Conservation (phyloP, 805 yeast species). For the Candida orba region DNA sequence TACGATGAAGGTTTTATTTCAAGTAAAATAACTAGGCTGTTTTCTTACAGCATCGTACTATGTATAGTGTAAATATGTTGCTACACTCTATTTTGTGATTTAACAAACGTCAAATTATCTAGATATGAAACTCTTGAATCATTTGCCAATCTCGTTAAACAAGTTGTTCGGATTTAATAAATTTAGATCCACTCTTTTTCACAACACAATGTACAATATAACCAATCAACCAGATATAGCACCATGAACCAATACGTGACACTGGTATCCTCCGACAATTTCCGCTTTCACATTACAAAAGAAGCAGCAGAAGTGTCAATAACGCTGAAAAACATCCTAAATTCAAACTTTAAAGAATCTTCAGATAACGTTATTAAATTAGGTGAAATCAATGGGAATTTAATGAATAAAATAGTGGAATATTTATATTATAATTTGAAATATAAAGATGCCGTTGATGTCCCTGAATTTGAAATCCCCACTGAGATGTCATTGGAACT, state of each 20-base stretch:
- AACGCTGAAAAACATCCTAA: conserved; percentile 51
- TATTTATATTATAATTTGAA: conserved; percentile 71
- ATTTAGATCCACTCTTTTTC: too few relatives aligned
- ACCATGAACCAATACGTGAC: conserved; percentile 40
- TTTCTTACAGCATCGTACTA: too few relatives aligned
- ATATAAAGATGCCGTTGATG: conserved; percentile 52
- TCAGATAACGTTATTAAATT: conserved; percentile 46
- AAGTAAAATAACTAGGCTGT: too few relatives aligned
- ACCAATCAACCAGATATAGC: not conserved
- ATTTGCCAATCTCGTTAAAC: too few relatives aligned
- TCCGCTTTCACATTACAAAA: conserved; percentile 49
- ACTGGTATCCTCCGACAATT: conserved; percentile 67
- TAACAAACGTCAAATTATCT: too few relatives aligned
- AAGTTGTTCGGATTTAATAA: too few relatives aligned
- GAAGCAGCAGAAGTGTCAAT: conserved; percentile 76
- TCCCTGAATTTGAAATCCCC: conserved; percentile 86
- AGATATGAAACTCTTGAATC: too few relatives aligned
- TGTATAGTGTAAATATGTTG: too few relatives aligned
- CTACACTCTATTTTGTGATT: too few relatives aligned
- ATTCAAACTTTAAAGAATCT: conserved; percentile 52
- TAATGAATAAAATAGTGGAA: conserved; percentile 76
- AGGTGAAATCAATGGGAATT: conserved; percentile 60
- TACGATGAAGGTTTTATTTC: too few relatives aligned
- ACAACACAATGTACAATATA: too few relatives aligned
- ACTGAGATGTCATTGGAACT: conserved; percentile 91